Evolutionary conservation across 352 stramenopile genomes (phyloP).

Genomic region (Phytophthora crassamura): DNA sequence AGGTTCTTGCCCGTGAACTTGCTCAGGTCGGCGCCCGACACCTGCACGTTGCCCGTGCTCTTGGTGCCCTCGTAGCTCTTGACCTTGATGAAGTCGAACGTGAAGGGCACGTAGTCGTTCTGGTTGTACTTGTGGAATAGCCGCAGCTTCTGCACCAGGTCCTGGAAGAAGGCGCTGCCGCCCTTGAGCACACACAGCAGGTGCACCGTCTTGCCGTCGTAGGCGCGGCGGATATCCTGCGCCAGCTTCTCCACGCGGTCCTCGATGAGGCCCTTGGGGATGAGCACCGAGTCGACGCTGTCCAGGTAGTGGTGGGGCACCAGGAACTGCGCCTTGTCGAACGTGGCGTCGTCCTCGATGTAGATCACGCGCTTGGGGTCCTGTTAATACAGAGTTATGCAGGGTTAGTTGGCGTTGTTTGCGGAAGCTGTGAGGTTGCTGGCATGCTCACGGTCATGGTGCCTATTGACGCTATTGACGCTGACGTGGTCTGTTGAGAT

Average conservation of each 20-base stretch:
- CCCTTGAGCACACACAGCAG: conserved; percentile 94
- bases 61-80: conserved; percentile 95
- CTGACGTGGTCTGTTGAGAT: conserved; percentile 2
- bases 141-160: conserved; percentile 85
- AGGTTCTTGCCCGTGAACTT: conserved; percentile 93
- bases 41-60: conserved; percentile 92
- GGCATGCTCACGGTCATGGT: conserved; percentile 9
- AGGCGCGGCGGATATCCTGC: conserved; percentile 91
- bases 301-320: conserved; percentile 85
- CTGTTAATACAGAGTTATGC: conserved; percentile 9
- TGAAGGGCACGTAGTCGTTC: conserved; percentile 91
- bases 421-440: background rate
- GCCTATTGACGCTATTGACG: background rate
- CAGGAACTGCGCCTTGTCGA: conserved; percentile 81
- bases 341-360: conserved; percentile 63
- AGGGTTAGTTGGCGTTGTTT: background rate
- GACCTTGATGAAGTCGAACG: conserved; percentile 95
- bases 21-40: conserved; percentile 84
- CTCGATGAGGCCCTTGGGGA: conserved; percentile 90
- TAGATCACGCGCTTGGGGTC: conserved; percentile 56
- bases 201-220: conserved; percentile 91
- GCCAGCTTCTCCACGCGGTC: conserved; percentile 94
- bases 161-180: conserved; percentile 90
- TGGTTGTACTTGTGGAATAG: conserved; percentile 91
- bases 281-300: conserved; percentile 86